phyloP scores from a whole-genome alignment of 805 yeast genomes.

The Candida pseudofarinosa region DNA sequence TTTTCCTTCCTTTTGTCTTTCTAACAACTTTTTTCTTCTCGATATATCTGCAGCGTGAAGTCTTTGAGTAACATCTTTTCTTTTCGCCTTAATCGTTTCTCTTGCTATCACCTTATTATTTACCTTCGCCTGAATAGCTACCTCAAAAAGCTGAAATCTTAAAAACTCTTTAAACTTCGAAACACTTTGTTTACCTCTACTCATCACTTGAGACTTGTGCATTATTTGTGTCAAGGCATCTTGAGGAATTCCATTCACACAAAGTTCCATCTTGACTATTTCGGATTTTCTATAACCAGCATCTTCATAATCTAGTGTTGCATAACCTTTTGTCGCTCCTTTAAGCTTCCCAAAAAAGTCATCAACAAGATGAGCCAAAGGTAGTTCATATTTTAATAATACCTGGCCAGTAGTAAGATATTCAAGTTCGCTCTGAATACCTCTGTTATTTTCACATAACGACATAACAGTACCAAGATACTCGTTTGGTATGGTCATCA shows the following conservation, averaged over 20 bases:
- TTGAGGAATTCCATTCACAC: slow-evolving; percentile 83
- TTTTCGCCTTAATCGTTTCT: slow-evolving; percentile 87
- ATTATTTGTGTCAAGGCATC: slow-evolving; percentile 91
- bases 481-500: slow-evolving; percentile 88
- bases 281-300: slow-evolving; percentile 79
- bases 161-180: slow-evolving; percentile 74
- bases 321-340: slow-evolving; percentile 87
- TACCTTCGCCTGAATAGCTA: slow-evolving; percentile 86
- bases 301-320: slow-evolving; percentile 92
- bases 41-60: slow-evolving; percentile 92
- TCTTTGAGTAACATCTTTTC: slow-evolving; percentile 92
- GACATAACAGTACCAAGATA: slow-evolving; percentile 84
- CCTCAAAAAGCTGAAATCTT: slow-evolving; percentile 83
- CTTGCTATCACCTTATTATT: slow-evolving; percentile 79
- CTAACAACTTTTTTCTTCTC: slow-evolving; percentile 81
- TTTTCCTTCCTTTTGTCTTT: slow-evolving; percentile 91
- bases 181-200: slow-evolving; percentile 78
- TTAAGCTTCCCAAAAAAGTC: slow-evolving; percentile 93
- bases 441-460: slow-evolving; percentile 80
- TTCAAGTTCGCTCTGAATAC: slow-evolving; percentile 73
- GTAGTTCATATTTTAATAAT: slow-evolving; percentile 71
- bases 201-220: slow-evolving; percentile 74
- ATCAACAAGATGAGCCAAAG: slow-evolving; percentile 86
- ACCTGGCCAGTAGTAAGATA: slow-evolving; percentile 80
- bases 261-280: slow-evolving; percentile 79